These are phyloP conservation scores for Aspergillus leporis DNA, from an alignment of 495 filamentous ascomycete genomes.

Conservation along the genomic window DNA sequence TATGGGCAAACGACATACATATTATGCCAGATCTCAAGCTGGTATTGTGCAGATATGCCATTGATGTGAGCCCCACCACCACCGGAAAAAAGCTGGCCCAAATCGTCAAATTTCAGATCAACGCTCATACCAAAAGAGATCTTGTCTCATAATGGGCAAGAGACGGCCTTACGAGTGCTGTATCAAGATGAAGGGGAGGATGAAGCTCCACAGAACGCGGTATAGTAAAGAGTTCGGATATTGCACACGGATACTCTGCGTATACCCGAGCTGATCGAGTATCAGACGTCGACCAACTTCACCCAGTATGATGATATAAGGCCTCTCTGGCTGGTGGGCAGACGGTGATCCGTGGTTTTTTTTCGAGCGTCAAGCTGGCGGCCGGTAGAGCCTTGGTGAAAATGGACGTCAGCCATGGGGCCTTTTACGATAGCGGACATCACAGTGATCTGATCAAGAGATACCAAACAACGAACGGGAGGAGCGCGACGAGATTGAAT, in stretches of 20 bases:
- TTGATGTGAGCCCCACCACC: neutral
- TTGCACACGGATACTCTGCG: neutral
- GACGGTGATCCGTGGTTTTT: conserved; percentile 59
- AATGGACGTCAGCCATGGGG: conserved; percentile 43
- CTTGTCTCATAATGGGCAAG: neutral
- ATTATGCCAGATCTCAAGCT: neutral
- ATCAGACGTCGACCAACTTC: neutral
- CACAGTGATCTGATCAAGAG: conserved; percentile 21
- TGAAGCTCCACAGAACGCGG: neutral
- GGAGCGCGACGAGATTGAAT: conserved; percentile 32
- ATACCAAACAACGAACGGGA: conserved; percentile 8
- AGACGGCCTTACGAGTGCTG: neutral
- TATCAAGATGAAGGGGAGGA: neutral
- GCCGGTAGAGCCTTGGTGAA: conserved; percentile 63
- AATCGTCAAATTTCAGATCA: neutral
- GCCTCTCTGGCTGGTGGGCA: conserved; percentile 35
- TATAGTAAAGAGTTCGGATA: neutral
- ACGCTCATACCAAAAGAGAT: neutral
- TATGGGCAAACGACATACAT: neutral
- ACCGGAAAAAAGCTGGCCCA: neutral
- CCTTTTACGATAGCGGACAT: conserved; percentile 31
- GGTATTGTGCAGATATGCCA: neutral
- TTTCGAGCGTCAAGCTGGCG: conserved; percentile 62
- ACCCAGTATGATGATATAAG: conserved; percentile 4
- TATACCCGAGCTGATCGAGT: neutral